Percentiles rank a stretch among this genome's conserved stretches.
Evolutionary conservation across 2,329 filamentous ascomycete genomes (phyloP).

Genomic region (Phialocephala sp.): DNA sequence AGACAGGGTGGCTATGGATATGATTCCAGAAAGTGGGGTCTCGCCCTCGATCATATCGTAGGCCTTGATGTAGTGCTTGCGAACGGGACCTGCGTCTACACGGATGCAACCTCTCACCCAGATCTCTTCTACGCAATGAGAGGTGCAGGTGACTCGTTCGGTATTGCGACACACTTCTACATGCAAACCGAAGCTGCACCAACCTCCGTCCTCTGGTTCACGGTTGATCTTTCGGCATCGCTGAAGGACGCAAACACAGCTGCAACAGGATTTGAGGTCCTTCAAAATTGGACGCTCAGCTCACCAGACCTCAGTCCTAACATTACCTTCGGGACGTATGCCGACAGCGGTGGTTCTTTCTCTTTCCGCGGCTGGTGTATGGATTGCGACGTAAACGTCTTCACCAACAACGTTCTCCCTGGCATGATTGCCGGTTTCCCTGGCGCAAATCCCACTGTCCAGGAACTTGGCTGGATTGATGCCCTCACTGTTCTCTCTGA

Average conservation of each 20-base stretch:
- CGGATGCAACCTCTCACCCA: conserved; percentile 34
- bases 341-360: conserved; percentile 45
- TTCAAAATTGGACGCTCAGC: conserved; percentile 49
- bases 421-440: conserved; percentile 47
- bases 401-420: conserved; percentile 46
- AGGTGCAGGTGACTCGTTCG: conserved; percentile 45
- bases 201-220: conserved; percentile 34
- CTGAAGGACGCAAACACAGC: conserved; percentile 28
- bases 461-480: conserved; percentile 42
- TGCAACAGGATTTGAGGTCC: conserved; percentile 44
- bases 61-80: conserved; percentile 54
- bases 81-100: conserved; percentile 39
- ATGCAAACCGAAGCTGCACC: conserved; percentile 46
- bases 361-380: conserved; percentile 49
- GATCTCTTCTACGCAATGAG: conserved; percentile 44
- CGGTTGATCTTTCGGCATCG: conserved; percentile 29
- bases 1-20: conserved; percentile 49
- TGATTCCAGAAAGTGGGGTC: conserved; percentile 54
- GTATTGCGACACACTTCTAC: conserved; percentile 43
- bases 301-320: conserved; percentile 48
- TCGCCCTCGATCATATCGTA: conserved; percentile 56
- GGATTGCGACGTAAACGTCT: conserved; percentile 43
- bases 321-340: conserved; percentile 49
- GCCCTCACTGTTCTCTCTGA: conserved; percentile 38
- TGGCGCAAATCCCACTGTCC: conserved; percentile 32